Conservation (phyloP, 148 eudicot species). For the Rhododendron vialii region DNA sequence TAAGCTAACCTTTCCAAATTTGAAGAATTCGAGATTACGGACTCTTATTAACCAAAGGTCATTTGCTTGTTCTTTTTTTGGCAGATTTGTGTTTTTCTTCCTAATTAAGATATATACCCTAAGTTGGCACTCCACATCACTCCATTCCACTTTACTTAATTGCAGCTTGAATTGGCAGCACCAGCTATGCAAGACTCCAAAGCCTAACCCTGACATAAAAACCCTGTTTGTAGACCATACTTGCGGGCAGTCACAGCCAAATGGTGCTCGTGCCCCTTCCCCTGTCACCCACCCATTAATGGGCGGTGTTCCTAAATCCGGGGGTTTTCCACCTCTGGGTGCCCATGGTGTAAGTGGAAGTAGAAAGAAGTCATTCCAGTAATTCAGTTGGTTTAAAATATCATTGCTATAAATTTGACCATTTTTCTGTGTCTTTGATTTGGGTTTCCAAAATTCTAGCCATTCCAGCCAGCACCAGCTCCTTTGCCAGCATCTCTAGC, state of each 20-base stretch:
- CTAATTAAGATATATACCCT: not conserved
- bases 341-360: conserved; percentile 75
- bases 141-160: conserved; percentile 7
- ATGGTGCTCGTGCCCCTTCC: conserved; percentile 82
- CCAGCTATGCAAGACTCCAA: conserved; percentile 88
- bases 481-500: conserved; percentile 62
- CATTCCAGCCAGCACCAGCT: conserved; percentile 64
- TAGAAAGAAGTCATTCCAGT: not conserved
- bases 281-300: conserved; percentile 77
- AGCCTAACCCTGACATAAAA: conserved; percentile 86
- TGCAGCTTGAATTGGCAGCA: conserved; percentile 97
- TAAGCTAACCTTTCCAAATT: conserved; percentile 57
- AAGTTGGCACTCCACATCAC: conserved; percentile 7
- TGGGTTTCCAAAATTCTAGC: conserved; percentile 33
- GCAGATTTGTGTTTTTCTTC: not conserved
- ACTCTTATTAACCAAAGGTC: conserved; percentile 77
- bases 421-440: not conserved
- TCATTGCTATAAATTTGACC: conserved; percentile 8
- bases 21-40: conserved; percentile 60
- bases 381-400: not conserved
- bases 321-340: conserved; percentile 77
- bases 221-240: conserved; percentile 89
- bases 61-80: not conserved
- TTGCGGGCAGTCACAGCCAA: conserved; percentile 80
- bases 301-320: conserved; percentile 65